phyloP scores from a whole-genome alignment of 805 yeast species.

The Tetrapisispora namnaoensis region DNA sequence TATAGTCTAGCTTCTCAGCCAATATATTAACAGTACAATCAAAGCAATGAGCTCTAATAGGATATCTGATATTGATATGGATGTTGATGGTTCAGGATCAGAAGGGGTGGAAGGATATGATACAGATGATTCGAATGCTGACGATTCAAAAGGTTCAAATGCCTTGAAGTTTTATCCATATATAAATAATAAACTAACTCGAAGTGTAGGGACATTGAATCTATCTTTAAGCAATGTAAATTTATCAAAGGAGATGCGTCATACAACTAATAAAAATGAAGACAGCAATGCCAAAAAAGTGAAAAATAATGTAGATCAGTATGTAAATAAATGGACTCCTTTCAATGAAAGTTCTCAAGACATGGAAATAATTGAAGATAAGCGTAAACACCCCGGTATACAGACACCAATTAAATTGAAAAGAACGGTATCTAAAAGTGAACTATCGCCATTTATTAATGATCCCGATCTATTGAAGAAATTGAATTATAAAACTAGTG shows the following conservation, averaged over 20 bases:
- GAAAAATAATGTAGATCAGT: conserved; percentile 11
- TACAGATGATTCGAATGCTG: background rate
- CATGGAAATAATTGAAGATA: no score
- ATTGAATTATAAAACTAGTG: conserved; percentile 11
- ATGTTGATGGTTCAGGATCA: background rate
- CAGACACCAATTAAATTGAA: conserved; percentile 10
- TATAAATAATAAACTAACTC: conserved; percentile 30
- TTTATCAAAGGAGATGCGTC: background rate
- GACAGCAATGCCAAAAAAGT: background rate
- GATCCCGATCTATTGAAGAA: conserved; percentile 6
- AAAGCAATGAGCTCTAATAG: background rate
- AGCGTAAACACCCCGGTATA: conserved; percentile 5
- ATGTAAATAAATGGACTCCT: conserved; percentile 24
- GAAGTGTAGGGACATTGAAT: conserved; percentile 46
- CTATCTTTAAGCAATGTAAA: conserved; percentile 36
- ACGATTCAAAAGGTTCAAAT: conserved; percentile 7
- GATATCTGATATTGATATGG: background rate
- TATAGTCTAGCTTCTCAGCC: no score
- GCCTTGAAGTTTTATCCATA: conserved; percentile 24
- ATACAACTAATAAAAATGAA: background rate
- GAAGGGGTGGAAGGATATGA: background rate
- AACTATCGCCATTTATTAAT: conserved; percentile 25
- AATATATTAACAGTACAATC: no score
- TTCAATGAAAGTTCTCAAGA: conserved; percentile 6
- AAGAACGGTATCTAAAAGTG: conserved; percentile 22